These are phyloP conservation scores for Cercospora sp. DNA, from an alignment of 2,329 filamentous ascomycete genomes.

Conservation along the genomic window DNA sequence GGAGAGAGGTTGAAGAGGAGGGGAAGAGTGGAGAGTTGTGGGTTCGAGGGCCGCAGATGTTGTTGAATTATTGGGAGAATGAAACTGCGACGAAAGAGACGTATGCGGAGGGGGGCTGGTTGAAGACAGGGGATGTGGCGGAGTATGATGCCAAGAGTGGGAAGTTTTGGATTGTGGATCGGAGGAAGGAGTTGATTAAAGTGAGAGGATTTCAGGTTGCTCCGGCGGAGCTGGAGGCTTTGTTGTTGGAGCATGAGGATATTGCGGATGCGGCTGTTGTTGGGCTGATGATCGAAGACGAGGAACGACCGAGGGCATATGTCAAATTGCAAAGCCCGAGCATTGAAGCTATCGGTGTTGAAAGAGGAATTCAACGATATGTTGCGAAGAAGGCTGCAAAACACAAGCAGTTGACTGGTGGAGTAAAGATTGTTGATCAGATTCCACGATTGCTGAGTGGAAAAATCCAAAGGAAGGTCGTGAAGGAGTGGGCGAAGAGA, in stretches of 20 bases:
- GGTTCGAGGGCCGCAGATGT: slow-evolving; percentile 69
- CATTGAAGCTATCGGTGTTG: neutral
- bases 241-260: slow-evolving; percentile 53
- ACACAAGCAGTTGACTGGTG: slow-evolving; percentile 15
- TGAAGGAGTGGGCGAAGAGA: slow-evolving; percentile 19
- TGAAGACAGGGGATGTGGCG: slow-evolving; percentile 41
- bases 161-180: slow-evolving; percentile 39
- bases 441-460: slow-evolving; percentile 16
- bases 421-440: slow-evolving; percentile 11
- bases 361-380: slow-evolving; percentile 6
- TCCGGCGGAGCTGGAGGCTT: slow-evolving; percentile 36
- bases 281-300: slow-evolving; percentile 50
- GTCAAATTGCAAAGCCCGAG: slow-evolving; percentile 43
- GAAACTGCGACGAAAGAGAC: slow-evolving; percentile 41
- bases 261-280: slow-evolving; percentile 58
- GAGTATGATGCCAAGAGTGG: slow-evolving; percentile 29
- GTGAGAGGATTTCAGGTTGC: slow-evolving; percentile 42
- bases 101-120: slow-evolving; percentile 40
- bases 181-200: slow-evolving; percentile 44
- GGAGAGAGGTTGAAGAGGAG: slow-evolving; percentile 41
- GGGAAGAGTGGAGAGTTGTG: slow-evolving; percentile 68
- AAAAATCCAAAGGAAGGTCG: slow-evolving; percentile 16
- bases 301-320: slow-evolving; percentile 57
- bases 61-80: slow-evolving; percentile 78
- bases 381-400: slow-evolving; percentile 14